These are phyloP conservation scores for Wallacemonas sp. DNA, from an alignment of 208 protist species.

Conservation along the genomic window DNA sequence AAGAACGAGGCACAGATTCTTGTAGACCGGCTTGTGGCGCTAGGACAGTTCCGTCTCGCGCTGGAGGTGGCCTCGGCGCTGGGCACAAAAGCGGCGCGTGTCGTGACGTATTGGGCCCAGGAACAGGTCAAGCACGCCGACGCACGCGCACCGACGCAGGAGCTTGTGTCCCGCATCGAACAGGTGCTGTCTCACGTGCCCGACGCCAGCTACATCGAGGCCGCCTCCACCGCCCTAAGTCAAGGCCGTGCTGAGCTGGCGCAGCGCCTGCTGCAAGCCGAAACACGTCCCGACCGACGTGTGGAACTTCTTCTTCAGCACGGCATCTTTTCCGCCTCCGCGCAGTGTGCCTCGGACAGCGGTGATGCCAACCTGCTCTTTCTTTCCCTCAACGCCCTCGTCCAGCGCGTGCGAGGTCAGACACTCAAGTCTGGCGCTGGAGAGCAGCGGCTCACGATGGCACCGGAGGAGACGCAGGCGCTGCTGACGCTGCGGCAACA, in stretches of 20 bases:
- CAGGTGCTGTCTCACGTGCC: constrained; percentile 25
- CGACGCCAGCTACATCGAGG: constrained; percentile 37
- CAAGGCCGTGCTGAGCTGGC: constrained; percentile 27
- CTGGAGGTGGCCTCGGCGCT: constrained; percentile 34
- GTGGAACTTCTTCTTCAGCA: constrained; percentile 36
- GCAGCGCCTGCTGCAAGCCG: constrained; percentile 40
- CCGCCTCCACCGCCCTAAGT: constrained; percentile 29
- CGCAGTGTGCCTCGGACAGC: constrained; percentile 22
- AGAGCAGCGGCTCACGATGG: constrained; percentile 21
- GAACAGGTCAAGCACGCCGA: constrained; percentile 13
- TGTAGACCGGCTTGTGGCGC: constrained; percentile 34
- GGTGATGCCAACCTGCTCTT: constrained; percentile 43
- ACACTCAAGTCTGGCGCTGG: constrained; percentile 21
- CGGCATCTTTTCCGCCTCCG: constrained; percentile 27
- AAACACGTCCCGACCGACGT: constrained; percentile 28
- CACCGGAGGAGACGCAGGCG: constrained; percentile 12
- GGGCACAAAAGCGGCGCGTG: constrained; percentile 21
- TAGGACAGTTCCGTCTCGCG: constrained; percentile 41
- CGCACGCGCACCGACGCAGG: neutral
- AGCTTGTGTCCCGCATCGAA: constrained; percentile 19
- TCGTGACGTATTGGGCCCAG: constrained; percentile 34
- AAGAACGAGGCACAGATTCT: constrained; percentile 38
- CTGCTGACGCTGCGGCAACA: constrained; percentile 16
- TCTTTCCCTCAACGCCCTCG: constrained; percentile 31
- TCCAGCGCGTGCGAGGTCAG: neutral